A percentile compares a stretch with the other conserved stretches of the same genome.
Conservation (phyloP, 1,284 basidiomycete species). For the Leccinum fuscescens region DNA sequence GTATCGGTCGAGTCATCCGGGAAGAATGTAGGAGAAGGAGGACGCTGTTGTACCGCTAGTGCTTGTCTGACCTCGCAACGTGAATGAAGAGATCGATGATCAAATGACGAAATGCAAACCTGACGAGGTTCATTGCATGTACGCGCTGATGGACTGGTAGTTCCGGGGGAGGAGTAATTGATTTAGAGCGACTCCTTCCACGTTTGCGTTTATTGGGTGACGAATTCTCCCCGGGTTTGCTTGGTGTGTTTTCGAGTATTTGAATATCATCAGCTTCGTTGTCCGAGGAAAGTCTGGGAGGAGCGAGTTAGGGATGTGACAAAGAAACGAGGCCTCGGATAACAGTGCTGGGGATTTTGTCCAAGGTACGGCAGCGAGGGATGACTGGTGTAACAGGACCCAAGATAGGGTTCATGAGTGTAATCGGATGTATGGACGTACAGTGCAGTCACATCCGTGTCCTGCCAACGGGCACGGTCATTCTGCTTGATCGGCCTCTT, state of each 20-base stretch:
- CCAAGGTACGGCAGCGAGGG: neutral
- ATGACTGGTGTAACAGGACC: neutral
- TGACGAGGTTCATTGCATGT: slow-evolving; percentile 53
- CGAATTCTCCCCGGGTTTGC: slow-evolving; percentile 13
- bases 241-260: slow-evolving; percentile 33
- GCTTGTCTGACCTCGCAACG: slow-evolving; percentile 41
- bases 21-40: slow-evolving; percentile 43
- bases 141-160: slow-evolving; percentile 50
- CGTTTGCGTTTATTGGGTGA: slow-evolving; percentile 41
- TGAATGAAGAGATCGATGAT: slow-evolving; percentile 13
- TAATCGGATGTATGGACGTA: slow-evolving; percentile 20
- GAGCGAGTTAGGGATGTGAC: slow-evolving; percentile 11
- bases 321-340: too few relatives aligned
- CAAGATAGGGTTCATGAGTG: neutral
- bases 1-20: slow-evolving; percentile 50
- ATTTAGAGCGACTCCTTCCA: slow-evolving; percentile 58
- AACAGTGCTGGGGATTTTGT: neutral
- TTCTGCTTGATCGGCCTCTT: slow-evolving; percentile 37
- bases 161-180: slow-evolving; percentile 71
- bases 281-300: slow-evolving; percentile 42
- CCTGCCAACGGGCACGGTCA: slow-evolving; percentile 39
- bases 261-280: slow-evolving; percentile 47
- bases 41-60: slow-evolving; percentile 40
- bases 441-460: slow-evolving; percentile 24
- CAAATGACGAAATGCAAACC: slow-evolving; percentile 39